phyloP scores from a whole-genome alignment of 2,329 filamentous ascomycete genomes.

The Xylariaceae sp. region DNA sequence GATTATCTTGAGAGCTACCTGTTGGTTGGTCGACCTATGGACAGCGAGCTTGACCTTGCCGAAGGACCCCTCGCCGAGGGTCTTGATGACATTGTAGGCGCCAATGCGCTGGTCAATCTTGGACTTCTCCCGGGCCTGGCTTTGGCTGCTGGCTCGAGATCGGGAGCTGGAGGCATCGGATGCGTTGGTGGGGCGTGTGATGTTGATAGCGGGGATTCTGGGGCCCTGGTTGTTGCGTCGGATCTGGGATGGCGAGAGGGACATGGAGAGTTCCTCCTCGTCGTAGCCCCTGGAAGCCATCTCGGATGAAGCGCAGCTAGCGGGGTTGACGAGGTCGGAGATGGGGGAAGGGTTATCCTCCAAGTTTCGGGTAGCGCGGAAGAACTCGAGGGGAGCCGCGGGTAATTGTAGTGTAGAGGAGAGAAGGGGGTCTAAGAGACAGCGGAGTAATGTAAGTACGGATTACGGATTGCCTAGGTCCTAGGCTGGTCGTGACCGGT shows the following conservation, averaged over 20 bases:
- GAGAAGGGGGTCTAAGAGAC: constrained; percentile 1
- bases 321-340: constrained; percentile 5
- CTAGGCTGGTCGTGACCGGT: background rate
- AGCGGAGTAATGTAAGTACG: background rate
- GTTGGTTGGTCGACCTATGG: constrained; percentile 85
- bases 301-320: constrained; percentile 18
- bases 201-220: constrained; percentile 35
- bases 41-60: constrained; percentile 97
- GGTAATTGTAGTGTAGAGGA: constrained; percentile 7
- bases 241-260: constrained; percentile 60
- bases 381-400: constrained; percentile 1
- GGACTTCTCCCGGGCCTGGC: constrained; percentile 39
- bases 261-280: constrained; percentile 78
- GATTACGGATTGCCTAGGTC: too few relatives aligned
- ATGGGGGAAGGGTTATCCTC: constrained; percentile 2
- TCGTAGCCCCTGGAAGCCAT: constrained; percentile 60
- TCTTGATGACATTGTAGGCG: constrained; percentile 85
- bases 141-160: constrained; percentile 20
- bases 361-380: constrained; percentile 3
- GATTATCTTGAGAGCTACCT: constrained; percentile 97
- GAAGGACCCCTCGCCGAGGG: constrained; percentile 93
- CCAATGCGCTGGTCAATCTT: constrained; percentile 79
- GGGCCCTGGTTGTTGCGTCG: constrained; percentile 45
- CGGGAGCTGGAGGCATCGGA: constrained; percentile 32
- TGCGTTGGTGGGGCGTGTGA: constrained; percentile 27